phyloP scores from a whole-genome alignment of 805 yeast genomes.

The Zygotorulaspora danielsina region DNA sequence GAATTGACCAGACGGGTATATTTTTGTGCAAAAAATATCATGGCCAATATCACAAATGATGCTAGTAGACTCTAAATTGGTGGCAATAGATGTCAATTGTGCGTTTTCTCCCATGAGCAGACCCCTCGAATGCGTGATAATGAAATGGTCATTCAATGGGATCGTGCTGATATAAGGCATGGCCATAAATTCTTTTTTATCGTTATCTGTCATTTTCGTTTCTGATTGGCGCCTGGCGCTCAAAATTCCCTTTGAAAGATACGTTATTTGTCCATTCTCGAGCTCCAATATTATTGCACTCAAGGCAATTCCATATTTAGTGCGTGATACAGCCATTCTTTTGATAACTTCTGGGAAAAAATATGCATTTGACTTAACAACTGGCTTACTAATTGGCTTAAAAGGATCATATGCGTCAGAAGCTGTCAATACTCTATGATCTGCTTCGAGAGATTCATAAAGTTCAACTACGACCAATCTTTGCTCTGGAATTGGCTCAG shows the following conservation, averaged over 20 bases:
- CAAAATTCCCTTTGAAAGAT: slow-evolving; percentile 64
- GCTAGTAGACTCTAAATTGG: slow-evolving; percentile 78
- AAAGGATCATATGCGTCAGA: slow-evolving; percentile 15
- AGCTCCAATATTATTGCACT: slow-evolving; percentile 61
- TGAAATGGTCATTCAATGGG: slow-evolving; percentile 43
- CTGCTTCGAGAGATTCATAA: slow-evolving; percentile 60
- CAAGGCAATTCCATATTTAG: slow-evolving; percentile 63
- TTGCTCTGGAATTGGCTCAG: slow-evolving; percentile 46
- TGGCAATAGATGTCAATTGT: slow-evolving; percentile 46
- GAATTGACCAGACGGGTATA: slow-evolving; percentile 78
- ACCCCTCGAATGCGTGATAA: slow-evolving; percentile 50
- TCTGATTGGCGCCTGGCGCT: slow-evolving; percentile 67
- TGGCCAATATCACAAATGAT: slow-evolving; percentile 60
- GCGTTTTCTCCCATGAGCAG: slow-evolving; percentile 34
- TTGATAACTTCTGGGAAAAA: slow-evolving; percentile 56
- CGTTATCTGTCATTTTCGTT: slow-evolving; percentile 46
- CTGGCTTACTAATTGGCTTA: slow-evolving; percentile 40
- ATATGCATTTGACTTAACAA: slow-evolving; percentile 52
- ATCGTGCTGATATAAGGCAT: slow-evolving; percentile 64
- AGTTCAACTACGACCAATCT: slow-evolving; percentile 71
- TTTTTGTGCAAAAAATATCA: slow-evolving; percentile 73
- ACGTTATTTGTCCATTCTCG: slow-evolving; percentile 56
- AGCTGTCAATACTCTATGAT: slow-evolving; percentile 38
- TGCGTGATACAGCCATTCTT: slow-evolving; percentile 49
- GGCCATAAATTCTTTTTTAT: slow-evolving; percentile 55